A percentile compares a stretch with the other conserved stretches of the same genome.
These are phyloP conservation scores for Malus hybrid DNA, from an alignment of 331 rosid species.

Conservation along the genomic window DNA sequence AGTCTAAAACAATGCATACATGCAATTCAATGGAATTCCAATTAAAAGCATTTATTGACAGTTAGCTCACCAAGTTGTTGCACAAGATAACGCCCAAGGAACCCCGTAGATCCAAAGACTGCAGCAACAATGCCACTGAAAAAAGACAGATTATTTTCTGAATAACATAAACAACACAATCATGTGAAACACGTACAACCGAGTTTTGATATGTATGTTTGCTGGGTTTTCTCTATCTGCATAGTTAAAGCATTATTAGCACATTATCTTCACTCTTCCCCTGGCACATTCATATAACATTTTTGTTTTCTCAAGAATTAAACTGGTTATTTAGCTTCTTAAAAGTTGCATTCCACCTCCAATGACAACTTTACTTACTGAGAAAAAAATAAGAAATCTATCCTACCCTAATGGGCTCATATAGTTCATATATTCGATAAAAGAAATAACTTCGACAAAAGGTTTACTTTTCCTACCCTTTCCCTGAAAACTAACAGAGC, in stretches of 20 bases:
- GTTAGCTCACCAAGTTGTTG: slow-evolving; percentile 78
- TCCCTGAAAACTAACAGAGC: not conserved
- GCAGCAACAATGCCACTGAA: slow-evolving; percentile 88
- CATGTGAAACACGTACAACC: not conserved
- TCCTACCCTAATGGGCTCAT: not conserved
- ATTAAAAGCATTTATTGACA: not conserved
- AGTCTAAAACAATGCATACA: not conserved
- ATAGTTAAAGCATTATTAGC: not conserved
- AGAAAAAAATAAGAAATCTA: not conserved
- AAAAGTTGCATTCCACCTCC: not conserved
- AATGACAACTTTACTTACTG: not conserved
- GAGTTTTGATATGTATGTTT: not conserved
- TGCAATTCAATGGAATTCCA: not conserved
- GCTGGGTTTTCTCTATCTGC: not conserved
- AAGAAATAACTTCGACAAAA: not conserved
- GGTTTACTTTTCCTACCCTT: not conserved
- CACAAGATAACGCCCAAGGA: slow-evolving; percentile 96
- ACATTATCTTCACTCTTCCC: not conserved
- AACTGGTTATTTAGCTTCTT: not conserved
- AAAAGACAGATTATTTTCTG: slow-evolving; percentile 3
- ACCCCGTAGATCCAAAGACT: slow-evolving; percentile 96
- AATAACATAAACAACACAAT: not conserved
- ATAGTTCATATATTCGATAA: not conserved
- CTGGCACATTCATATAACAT: not conserved
- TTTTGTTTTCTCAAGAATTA: not conserved